These are phyloP conservation scores for Pseudopithomyces chartarum DNA, from an alignment of 2,329 filamentous ascomycete species.

Conservation along the genomic window DNA sequence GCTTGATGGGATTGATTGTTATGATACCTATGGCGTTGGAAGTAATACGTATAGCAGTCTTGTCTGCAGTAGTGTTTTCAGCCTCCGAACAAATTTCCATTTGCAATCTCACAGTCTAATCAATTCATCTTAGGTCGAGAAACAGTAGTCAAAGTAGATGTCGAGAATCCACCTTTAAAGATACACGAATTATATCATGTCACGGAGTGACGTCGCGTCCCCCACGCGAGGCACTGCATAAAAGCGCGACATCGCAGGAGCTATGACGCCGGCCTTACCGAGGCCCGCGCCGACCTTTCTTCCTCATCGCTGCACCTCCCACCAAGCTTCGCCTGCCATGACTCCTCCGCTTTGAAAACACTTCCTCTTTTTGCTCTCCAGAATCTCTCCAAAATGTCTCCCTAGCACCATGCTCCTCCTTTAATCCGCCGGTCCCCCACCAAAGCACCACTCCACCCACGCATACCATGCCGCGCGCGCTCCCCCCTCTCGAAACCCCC, in stretches of 20 bases:
- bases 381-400: neutral
- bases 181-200: neutral
- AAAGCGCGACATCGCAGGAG: neutral
- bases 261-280: neutral
- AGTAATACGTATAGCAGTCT: neutral
- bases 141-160: neutral
- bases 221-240: neutral
- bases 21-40: neutral
- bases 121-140: no score
- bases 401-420: neutral
- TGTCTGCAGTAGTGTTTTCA: neutral
- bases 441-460: no score
- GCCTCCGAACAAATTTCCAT: neutral
- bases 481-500: constrained; percentile 53
- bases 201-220: neutral
- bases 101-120: no score
- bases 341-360: no score
- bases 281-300: neutral
- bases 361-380: no score
- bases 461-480: constrained; percentile 54
- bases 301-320: neutral
- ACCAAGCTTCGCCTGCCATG: neutral
- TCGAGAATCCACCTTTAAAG: neutral
- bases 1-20: neutral
- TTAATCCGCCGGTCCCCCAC: no score